Evolutionary conservation across 148 eudicot species (phyloP).

Genomic region (Oxyria digyna): DNA sequence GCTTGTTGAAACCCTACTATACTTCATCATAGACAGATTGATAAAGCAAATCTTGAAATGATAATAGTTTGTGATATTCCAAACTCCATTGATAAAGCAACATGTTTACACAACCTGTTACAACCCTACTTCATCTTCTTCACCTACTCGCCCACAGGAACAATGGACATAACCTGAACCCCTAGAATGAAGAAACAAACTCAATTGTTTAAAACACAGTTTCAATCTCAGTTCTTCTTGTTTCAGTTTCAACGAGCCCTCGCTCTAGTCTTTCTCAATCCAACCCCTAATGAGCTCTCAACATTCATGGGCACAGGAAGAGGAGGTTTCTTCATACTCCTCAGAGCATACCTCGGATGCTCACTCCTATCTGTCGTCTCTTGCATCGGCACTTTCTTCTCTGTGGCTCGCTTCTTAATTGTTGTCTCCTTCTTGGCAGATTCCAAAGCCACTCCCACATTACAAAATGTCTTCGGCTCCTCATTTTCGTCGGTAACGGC

Average conservation of each 20-base stretch:
- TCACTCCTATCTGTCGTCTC: slow-evolving; percentile 31
- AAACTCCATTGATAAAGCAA: neutral
- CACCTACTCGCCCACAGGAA: slow-evolving; percentile 1
- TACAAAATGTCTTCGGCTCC: slow-evolving; percentile 17
- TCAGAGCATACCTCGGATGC: slow-evolving; percentile 53
- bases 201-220: neutral
- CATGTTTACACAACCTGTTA: neutral
- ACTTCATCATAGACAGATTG: neutral
- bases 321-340: slow-evolving; percentile 81
- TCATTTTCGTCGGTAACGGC: slow-evolving; percentile 18
- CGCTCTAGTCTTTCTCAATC: slow-evolving; percentile 27
- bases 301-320: slow-evolving; percentile 45
- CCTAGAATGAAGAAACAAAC: neutral
- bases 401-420: slow-evolving; percentile 23
- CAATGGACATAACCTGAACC: neutral
- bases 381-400: slow-evolving; percentile 22
- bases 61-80: neutral
- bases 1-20: too few species aligned
- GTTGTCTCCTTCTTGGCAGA: slow-evolving; percentile 39
- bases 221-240: neutral
- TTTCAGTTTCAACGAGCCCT: slow-evolving; percentile 24
- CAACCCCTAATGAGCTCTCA: slow-evolving; percentile 24
- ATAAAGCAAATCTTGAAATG: too few species aligned
- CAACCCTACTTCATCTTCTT: neutral
- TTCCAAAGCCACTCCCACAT: slow-evolving; percentile 37